These are phyloP conservation scores for Penicillium sp. DNA, from an alignment of 2,329 filamentous ascomycete species.

Conservation along the genomic window DNA sequence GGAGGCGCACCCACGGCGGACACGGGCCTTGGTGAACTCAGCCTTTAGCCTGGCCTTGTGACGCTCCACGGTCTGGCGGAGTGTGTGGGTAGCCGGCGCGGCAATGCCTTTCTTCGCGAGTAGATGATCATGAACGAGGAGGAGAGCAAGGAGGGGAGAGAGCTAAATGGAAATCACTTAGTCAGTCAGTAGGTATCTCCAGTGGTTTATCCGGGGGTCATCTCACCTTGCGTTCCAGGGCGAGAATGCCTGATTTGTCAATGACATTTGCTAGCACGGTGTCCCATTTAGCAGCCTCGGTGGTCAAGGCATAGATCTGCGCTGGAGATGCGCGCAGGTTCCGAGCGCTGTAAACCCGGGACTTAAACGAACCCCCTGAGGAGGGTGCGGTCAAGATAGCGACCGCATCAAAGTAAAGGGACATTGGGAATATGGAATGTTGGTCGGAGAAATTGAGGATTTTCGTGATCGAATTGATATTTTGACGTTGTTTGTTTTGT, in stretches of 20 bases:
- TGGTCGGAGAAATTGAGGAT: constrained; percentile 7
- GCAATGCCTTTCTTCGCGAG: constrained; percentile 80
- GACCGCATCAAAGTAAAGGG: constrained; percentile 90
- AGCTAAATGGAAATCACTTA: constrained; percentile 57
- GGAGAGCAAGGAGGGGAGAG: constrained; percentile 73
- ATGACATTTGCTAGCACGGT: constrained; percentile 83
- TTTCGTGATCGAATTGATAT: constrained; percentile 7
- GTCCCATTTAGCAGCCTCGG: constrained; percentile 91
- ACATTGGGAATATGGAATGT: constrained; percentile 60
- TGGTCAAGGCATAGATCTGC: constrained; percentile 82
- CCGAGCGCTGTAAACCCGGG: constrained; percentile 71
- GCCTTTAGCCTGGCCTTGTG: constrained; percentile 79
- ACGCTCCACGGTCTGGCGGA: constrained; percentile 71
- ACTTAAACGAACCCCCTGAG: constrained; percentile 83
- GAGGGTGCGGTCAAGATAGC: constrained; percentile 65
- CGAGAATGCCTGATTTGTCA: constrained; percentile 72
- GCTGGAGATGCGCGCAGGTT: constrained; percentile 76
- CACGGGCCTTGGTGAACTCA: constrained; percentile 76
- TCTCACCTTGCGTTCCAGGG: constrained; percentile 78
- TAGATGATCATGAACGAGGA: constrained; percentile 83
- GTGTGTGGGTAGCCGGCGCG: constrained; percentile 73
- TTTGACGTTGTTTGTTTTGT: constrained; percentile 26
- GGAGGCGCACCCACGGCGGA: constrained; percentile 69
- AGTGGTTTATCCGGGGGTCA: not conserved
- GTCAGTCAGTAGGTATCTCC: constrained; percentile 40